Evolutionary conservation across 805 yeast genomes (phyloP).

Genomic region (Suhomyces sp.): DNA sequence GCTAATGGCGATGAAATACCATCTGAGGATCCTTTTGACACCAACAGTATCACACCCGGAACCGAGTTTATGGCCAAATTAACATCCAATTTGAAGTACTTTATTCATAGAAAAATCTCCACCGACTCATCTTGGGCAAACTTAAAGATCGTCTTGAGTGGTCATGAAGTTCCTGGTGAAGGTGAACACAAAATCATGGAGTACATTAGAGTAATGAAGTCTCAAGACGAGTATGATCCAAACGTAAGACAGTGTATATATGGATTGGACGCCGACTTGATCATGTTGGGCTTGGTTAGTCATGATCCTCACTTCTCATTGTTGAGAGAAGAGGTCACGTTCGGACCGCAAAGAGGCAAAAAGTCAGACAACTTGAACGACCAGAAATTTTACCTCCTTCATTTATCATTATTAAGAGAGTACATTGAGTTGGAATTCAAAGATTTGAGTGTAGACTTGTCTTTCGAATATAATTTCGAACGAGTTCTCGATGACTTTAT

Average conservation of each 20-base stretch:
- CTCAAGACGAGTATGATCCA: conserved; percentile 70
- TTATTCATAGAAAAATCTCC: conserved; percentile 81
- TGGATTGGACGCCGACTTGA: conserved; percentile 94
- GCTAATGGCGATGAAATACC: conserved; percentile 73
- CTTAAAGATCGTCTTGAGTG: conserved; percentile 73
- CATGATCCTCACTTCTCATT: conserved; percentile 96
- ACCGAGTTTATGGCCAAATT: conserved; percentile 93
- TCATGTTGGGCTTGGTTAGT: conserved; percentile 85
- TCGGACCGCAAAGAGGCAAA: conserved; percentile 54
- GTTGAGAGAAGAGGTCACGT: conserved; percentile 91
- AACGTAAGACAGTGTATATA: conserved; percentile 90
- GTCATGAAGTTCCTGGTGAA: conserved; percentile 97
- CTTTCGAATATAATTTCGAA: conserved; percentile 80
- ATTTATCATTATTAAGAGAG: conserved; percentile 84
- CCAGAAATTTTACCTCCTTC: conserved; percentile 80
- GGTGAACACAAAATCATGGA: conserved; percentile 98
- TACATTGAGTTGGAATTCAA: conserved; percentile 83
- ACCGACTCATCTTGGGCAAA: conserved; percentile 86
- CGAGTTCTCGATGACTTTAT: conserved; percentile 89
- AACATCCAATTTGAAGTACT: conserved; percentile 77
- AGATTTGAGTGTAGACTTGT: conserved; percentile 59
- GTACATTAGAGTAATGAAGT: conserved; percentile 73
- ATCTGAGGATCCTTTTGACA: conserved; percentile 82
- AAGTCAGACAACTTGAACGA: conserved; percentile 55
- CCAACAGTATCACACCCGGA: conserved; percentile 94